Base-by-base conservation (phyloP, 2,329 filamentous ascomycete species). In the Trichoderma koningiopsis region DNA sequence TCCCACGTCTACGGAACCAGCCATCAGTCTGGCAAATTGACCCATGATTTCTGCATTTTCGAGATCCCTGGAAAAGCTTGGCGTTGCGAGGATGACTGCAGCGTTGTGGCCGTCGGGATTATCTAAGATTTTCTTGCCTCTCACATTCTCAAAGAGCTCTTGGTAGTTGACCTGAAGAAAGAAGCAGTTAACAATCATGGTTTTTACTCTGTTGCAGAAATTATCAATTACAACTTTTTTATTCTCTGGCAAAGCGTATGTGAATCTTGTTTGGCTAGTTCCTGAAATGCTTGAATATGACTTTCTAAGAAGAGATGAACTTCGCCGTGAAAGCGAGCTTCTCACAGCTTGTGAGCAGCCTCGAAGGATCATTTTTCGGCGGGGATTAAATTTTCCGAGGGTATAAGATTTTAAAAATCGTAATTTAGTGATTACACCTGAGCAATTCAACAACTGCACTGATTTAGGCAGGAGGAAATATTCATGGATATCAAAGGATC, bases 31-130 rank as follows among this genome's bases (percentile, higher is more conserved):
- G 13, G 83, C 81, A 61, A 87, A 80, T 6, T 80, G 74, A 16
- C 62, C 57, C 75, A 85, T 81, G 70, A 86, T 83, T 0, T 58
- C 72, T 31, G 77, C 73, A 68, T 87, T 81, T 10, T 83, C 81
- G 4, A 88, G 75, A 78, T 82, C 84, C 13, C 77, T 77, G n/a
- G 84, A 80, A 64, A 86, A 82, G 19, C 81, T 75, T 29, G 81
- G 82, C 24, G 86, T 87, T 22, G 82, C 82, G 11, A 89, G 78
- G 22, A 89, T 77, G 27, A 87, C 81, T 19, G 83, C 82, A 7
- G 82, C 83, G 71, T 84, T 72, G 52, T 79, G 77, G 13, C 70
- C 70, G n/a, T 70, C 60, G 31, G 75, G 71, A 33, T 80, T 80
- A 40, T 73, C 58, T 31, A 79, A 63, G 33, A 75, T 68, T 53